Conservation (phyloP, 176 grass and related monocot genomes). For the Melocanna baccifera region DNA sequence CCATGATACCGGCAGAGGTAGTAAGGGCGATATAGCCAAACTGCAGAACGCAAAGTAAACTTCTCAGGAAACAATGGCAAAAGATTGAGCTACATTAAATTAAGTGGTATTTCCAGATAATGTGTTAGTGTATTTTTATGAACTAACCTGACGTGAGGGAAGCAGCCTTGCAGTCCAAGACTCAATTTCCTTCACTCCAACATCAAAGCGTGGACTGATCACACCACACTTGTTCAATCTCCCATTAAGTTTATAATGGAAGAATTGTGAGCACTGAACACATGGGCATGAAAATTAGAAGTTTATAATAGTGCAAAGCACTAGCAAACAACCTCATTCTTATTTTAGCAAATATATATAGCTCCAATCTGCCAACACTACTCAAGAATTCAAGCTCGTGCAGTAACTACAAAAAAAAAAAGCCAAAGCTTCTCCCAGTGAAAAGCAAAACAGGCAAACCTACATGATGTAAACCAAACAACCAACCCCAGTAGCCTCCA, state of each 20-base stretch:
- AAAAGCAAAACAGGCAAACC: no score
- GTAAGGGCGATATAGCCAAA: conserved; percentile 12
- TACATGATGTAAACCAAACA: no score
- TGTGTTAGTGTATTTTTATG: not conserved
- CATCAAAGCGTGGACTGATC: conserved; percentile 30
- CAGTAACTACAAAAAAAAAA: no score
- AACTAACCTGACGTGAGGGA: conserved; percentile 17
- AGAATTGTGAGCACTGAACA: not conserved
- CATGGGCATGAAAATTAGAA: not conserved
- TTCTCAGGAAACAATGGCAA: not conserved
- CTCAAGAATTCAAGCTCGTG: not conserved
- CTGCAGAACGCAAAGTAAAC: not conserved
- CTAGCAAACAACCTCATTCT: not conserved
- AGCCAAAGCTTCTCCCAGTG: no score
- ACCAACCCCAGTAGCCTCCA: not conserved
- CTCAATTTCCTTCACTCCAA: conserved; percentile 32
- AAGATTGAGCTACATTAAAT: not conserved
- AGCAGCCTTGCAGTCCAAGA: conserved; percentile 32
- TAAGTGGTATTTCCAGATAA: not conserved
- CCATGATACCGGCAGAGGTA: conserved; percentile 12
- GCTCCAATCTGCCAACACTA: not conserved
- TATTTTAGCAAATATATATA: not conserved
- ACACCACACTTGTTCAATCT: conserved; percentile 31
- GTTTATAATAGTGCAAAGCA: not conserved
- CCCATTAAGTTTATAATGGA: conserved; percentile 34